Evolutionary conservation across 306 rosid species (phyloP).

Genomic region (Quercus wislizeni): DNA sequence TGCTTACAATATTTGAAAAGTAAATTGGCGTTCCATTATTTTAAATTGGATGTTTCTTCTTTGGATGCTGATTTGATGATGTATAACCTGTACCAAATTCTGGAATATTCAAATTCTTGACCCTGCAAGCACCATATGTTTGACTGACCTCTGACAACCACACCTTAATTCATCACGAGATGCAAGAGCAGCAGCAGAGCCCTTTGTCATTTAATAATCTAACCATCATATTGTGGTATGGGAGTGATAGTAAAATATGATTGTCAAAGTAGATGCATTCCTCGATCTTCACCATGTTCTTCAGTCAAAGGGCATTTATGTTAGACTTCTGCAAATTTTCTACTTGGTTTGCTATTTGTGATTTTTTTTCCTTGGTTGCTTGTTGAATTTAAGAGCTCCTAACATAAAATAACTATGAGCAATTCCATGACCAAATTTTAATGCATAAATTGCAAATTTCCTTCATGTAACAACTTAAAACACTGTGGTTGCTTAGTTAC

Average conservation of each 20-base stretch:
- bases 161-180: not conserved
- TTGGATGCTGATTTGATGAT: too few species aligned
- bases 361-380: not conserved
- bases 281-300: not conserved
- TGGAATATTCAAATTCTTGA: too few species aligned
- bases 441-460: not conserved
- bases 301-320: not conserved
- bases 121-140: too few species aligned
- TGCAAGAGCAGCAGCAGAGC: not conserved
- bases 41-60: too few species aligned
- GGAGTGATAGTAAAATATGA: not conserved
- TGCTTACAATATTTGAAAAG: too few species aligned
- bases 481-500: not conserved
- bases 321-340: not conserved
- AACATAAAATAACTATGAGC: not conserved
- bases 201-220: not conserved
- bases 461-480: conserved; percentile 14
- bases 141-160: not conserved
- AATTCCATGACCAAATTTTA: not conserved
- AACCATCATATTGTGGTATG: not conserved
- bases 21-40: too few species aligned
- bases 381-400: not conserved
- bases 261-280: not conserved
- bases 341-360: not conserved
- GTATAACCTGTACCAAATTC: too few species aligned